Base-by-base conservation (phyloP, 2,329 filamentous ascomycete genomes). In the Didymella arachidicola region DNA sequence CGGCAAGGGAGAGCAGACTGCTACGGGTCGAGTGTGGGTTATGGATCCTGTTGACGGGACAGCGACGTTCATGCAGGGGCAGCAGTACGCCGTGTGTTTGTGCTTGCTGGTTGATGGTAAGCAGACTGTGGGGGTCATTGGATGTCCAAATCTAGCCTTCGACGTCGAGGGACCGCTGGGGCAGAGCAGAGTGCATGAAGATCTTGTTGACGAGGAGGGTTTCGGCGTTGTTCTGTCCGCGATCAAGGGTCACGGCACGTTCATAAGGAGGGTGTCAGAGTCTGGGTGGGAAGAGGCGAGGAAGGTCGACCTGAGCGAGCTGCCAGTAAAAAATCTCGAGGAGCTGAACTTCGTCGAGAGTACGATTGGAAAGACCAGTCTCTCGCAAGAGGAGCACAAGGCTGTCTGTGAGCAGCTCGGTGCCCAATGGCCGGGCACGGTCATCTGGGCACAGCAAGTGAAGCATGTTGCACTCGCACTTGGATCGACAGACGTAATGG, bases 11-110 rank as follows among this genome's bases (percentile, higher is more conserved):
- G 79, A 74, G 7, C 80, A 80, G 3, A 80, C 85, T 27, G 55
- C 58, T 22, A 76, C 82, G n/a, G 74, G 76, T 1, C 59, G 76
- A 1, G 80, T 84, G 50, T 89, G 87, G 87, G 82, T 86, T 29
- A 81, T 89, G 70, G 87, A 89, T 67, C 87, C 87, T 0, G 83
- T 89, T 7, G 87, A 89, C 64, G 87, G 87, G 29, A 89, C 87
- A 1, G 83, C 83, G 16, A 84, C 86, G 0, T 89, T 87, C 58
- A 82, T 89, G 63, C 76, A 77, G 38, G 84, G 84, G 3, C 80
- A 86, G 72, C 87, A 89, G 73, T 89, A 88, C 53, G 86, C 83
- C 3, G 84, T 89, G 4, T 85, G 84, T 59, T 75, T 89, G 19
- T 83, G 84, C 3, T 74, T 89, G 61, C 73, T 89, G 2, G 81